Base-by-base conservation (phyloP, 2,329 filamentous ascomycete species). In the Fusarium haematococcum region DNA sequence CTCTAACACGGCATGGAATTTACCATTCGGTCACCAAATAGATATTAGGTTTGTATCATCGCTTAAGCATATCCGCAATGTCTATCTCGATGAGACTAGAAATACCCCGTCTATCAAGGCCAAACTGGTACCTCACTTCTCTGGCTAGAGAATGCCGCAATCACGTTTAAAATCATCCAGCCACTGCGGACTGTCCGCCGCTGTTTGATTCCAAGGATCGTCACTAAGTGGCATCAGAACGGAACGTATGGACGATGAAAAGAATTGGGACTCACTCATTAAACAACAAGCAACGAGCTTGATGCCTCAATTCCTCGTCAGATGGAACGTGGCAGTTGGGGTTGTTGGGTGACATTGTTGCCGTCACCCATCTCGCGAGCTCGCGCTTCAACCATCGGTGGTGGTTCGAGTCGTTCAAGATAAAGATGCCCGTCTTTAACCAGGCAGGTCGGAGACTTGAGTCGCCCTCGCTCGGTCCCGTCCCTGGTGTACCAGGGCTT, bases 171-270 rank as follows among this genome's bases (percentile, higher is more conserved):
- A 90, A 37, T 88, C 85, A 35, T 85, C 83, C 3, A 91, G 79
- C 89, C 89, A 90, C 74, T 90, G 88, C 1, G 82, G 83, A 65
- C 90, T 89, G 73, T 90, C 88, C 5, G 88, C 89, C 0, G 87
- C 85, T 0, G 88, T 90, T 72, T 88, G 86, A 73, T 90, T 90
- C 86, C 88, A 89, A 4, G 87, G 87, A 70, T 90, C 88, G 61
- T 90, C 89, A 63, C 27, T 27, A 27, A 27, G 27, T 8, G 27
- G 6, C 7, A 8, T 27, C 27, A 27, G 27, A 27, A 27, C 27
- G 7, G 27, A 27, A 8, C 27, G 7, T 27, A 6, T 27, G 27
- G 27, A 27, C 7, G 27, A 27, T 27, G 7, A 1, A n/a, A 18
- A 3, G 14, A 43, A 7, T 13, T 1, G 4, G 3, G 0, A 57